Evolutionary conservation across 2,329 filamentous ascomycete species (phyloP), one percentile per base, ranked within the genome.

Genomic region (Diaporthe sp.): DNA sequence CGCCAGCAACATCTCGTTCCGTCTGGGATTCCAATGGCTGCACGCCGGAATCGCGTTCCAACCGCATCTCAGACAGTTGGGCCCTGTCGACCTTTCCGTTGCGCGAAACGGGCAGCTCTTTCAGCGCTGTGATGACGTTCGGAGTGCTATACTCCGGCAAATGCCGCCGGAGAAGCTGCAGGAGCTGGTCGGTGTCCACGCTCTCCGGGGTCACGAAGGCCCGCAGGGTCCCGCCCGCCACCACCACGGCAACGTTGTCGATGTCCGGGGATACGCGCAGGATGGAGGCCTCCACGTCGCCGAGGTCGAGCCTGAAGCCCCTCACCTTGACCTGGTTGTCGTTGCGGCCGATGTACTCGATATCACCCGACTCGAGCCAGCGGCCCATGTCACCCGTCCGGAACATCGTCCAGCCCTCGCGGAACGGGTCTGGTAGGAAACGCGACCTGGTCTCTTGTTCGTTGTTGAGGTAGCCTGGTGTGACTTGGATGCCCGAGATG

Each of bases 381-480:
- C 61, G 61, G 28, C 42, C 61, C 61, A 65, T 65, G 42, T 65
- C 61, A 10, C 61, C 61, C 0, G 61, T 65, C 17, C 61, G 61
- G 61, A 49, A 65, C 61, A 49, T 65, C 0, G 9, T 65, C 42
- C 61, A 49, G 25, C 61, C 61, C 4, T 34, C 20, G 42, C 42
- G 42, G 61, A 65, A 65, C 1, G 61, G 42, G 17, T 65, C 25
- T 49, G 42, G 20, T 5, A 65, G 17, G 25, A 65, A 65, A 1
- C 61, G 61, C 2, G 25, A 20, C 10, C 15, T 34, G 2, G 42
- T 65, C 10, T 65, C 61, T 15, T 49, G 3, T 10, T 47, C 42
- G 10, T 65, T 65, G 61, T 65, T 65, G 61, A 65, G 61, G 25
- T 65, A 65, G 1, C 61, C 61, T n/a, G 42, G 61, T 65, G 61